Percentiles rank a stretch among this genome's conserved stretches.
Evolutionary conservation across 177 flowering plant species (phyloP).

Genomic region (Vitis hybrid): DNA sequence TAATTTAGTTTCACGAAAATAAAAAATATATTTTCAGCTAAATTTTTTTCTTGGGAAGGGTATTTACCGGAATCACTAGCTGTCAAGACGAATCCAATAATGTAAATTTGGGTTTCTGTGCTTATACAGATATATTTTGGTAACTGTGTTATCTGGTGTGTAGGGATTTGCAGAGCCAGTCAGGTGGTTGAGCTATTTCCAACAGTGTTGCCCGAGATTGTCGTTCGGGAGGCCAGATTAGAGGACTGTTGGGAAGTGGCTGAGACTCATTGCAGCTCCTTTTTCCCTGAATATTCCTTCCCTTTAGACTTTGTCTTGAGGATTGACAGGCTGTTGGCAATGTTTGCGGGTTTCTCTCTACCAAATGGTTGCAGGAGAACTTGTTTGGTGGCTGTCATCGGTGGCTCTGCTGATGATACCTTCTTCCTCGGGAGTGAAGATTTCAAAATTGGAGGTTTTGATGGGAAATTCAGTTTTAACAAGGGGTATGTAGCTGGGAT

Average conservation of each 20-base stretch:
- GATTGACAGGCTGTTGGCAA: conserved; percentile 66
- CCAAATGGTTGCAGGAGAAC: conserved; percentile 75
- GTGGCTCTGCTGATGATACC: conserved; percentile 42
- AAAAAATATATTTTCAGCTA: too few relatives aligned
- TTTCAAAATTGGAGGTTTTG: conserved; percentile 60
- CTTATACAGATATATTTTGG: neutral
- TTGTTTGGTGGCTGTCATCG: conserved; percentile 83
- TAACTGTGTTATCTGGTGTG: conserved; percentile 1
- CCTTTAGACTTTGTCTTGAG: conserved; percentile 81
- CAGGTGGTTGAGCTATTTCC: conserved; percentile 85
- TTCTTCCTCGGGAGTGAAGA: conserved; percentile 51
- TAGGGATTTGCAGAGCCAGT: conserved; percentile 75
- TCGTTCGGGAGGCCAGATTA: conserved; percentile 88
- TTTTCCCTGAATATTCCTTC: conserved; percentile 89
- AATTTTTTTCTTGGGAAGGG: too few relatives aligned
- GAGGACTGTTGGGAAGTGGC: conserved; percentile 99
- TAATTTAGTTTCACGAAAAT: too few relatives aligned
- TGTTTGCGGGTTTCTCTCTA: conserved; percentile 69
- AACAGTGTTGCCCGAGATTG: conserved; percentile 64
- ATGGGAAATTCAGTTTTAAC: conserved; percentile 63
- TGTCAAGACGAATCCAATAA: too few relatives aligned
- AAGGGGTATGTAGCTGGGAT: conserved; percentile 87
- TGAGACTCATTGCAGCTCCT: conserved; percentile 98
- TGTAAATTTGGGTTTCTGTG: too few relatives aligned
- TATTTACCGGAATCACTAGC: too few relatives aligned